These are phyloP conservation scores for Berkeleyomyces basicola DNA, from an alignment of 2,329 filamentous ascomycete genomes.

Conservation along the genomic window DNA sequence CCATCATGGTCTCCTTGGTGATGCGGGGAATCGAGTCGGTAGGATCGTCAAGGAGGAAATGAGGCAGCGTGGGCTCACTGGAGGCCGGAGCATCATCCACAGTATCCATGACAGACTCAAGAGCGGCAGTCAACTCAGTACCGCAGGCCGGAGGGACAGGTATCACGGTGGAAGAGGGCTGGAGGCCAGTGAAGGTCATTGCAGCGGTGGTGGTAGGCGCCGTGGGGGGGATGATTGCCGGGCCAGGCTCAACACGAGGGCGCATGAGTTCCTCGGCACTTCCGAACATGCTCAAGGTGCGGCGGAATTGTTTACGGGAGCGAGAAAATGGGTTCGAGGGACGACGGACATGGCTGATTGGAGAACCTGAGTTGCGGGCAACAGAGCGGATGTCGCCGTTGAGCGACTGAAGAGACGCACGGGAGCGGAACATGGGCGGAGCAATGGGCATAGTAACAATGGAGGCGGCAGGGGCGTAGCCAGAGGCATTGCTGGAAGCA, in stretches of 20 bases:
- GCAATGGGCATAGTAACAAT: constrained; percentile 24
- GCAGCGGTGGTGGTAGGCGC: background rate
- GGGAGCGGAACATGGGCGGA: constrained; percentile 33
- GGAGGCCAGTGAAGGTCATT: background rate
- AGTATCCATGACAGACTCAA: constrained; percentile 61
- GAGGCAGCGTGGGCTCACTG: constrained; percentile 59
- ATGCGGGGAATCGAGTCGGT: constrained; percentile 82
- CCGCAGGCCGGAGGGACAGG: constrained; percentile 6
- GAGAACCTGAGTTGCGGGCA: constrained; percentile 39
- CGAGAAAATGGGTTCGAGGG: constrained; percentile 54
- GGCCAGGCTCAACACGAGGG: constrained; percentile 35
- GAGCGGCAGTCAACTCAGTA: constrained; percentile 28
- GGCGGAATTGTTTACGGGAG: constrained; percentile 74
- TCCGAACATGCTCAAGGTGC: constrained; percentile 97
- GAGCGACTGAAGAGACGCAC: constrained; percentile 6
- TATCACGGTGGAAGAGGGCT: background rate
- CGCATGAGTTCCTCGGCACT: constrained; percentile 76
- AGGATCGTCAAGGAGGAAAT: constrained; percentile 65
- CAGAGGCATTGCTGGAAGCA: constrained; percentile 3
- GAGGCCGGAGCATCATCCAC: constrained; percentile 46
- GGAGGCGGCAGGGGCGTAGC: background rate
- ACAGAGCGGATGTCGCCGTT: constrained; percentile 2
- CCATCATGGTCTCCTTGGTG: constrained; percentile 59
- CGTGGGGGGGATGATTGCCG: constrained; percentile 16
- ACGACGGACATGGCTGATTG: constrained; percentile 57